phyloP scores from a whole-genome alignment of 805 yeast species.

The Metschnikowia borealis region DNA sequence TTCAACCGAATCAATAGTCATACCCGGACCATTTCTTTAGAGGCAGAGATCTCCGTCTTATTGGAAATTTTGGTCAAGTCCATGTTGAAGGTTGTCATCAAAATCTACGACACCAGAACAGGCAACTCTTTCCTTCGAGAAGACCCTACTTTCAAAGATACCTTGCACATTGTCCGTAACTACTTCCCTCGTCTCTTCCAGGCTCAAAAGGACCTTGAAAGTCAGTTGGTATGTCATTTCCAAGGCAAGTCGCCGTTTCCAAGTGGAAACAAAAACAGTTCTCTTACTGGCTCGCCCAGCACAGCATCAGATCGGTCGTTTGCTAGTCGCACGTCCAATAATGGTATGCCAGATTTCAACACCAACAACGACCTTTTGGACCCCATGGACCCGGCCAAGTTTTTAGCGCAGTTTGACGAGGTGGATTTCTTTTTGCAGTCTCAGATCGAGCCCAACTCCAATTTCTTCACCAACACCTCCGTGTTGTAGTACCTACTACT shows the following conservation, averaged over 20 bases:
- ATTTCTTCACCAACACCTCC: neutral
- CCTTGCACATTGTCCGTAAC: conserved; percentile 13
- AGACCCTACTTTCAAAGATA: conserved; percentile 14
- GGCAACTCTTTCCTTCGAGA: conserved; percentile 13
- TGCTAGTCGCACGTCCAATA: neutral
- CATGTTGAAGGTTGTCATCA: conserved; percentile 21
- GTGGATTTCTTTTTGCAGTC: conserved; percentile 1
- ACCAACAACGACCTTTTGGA: neutral
- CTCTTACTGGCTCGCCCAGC: neutral
- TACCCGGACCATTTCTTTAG: neutral
- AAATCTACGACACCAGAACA: conserved; percentile 20
- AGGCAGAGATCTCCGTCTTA: conserved; percentile 10
- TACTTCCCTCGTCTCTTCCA: conserved; percentile 18
- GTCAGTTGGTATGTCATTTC: neutral
- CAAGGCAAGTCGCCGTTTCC: conserved; percentile 12
- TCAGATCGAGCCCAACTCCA: neutral
- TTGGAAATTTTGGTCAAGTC: conserved; percentile 19
- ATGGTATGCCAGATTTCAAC: neutral
- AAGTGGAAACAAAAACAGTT: neutral
- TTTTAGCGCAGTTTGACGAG: conserved; percentile 1
- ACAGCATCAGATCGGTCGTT: neutral
- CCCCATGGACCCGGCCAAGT: neutral
- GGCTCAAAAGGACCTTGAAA: conserved; percentile 3
- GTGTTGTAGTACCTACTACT: neutral
- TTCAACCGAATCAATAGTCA: conserved; percentile 10